These are phyloP conservation scores for Bryoerythrophyllum caledonicum DNA, from an alignment of 225 moss, liverwort and hornwort genomes.

Conservation along the genomic window DNA sequence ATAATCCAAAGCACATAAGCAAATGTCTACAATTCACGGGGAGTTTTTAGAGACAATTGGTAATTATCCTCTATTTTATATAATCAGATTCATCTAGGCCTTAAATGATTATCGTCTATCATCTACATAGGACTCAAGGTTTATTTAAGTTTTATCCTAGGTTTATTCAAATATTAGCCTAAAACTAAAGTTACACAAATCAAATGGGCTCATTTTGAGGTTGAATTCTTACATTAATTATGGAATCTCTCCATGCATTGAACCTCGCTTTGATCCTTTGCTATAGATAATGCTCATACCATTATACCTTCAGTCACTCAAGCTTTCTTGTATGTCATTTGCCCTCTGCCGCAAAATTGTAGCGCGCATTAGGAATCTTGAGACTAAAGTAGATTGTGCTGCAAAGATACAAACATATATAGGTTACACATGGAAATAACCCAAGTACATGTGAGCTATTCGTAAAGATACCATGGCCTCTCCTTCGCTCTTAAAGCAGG, in stretches of 20 bases:
- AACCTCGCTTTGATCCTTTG: neutral
- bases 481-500: no score
- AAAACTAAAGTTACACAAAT: no score
- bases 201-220: no score
- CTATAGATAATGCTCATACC: neutral
- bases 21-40: neutral
- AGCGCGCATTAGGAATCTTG: constrained; percentile 16
- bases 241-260: neutral
- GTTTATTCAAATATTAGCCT: no score
- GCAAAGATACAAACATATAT: constrained; percentile 1
- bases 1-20: neutral
- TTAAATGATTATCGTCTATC: no score
- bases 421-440: constrained; percentile 3
- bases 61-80: no score
- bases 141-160: no score
- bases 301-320: neutral
- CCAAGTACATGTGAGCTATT: neutral
- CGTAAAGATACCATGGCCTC: no score
- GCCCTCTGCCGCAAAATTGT: constrained; percentile 20
- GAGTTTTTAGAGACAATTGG: no score
- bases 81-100: no score
- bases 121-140: no score
- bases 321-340: neutral
- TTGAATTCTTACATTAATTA: no score
- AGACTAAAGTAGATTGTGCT: constrained; percentile 18